Evolutionary conservation across 768 basidiomycete genomes (phyloP), one percentile per base, ranked within the genome.

Genomic region (Naganishia kalamii): DNA sequence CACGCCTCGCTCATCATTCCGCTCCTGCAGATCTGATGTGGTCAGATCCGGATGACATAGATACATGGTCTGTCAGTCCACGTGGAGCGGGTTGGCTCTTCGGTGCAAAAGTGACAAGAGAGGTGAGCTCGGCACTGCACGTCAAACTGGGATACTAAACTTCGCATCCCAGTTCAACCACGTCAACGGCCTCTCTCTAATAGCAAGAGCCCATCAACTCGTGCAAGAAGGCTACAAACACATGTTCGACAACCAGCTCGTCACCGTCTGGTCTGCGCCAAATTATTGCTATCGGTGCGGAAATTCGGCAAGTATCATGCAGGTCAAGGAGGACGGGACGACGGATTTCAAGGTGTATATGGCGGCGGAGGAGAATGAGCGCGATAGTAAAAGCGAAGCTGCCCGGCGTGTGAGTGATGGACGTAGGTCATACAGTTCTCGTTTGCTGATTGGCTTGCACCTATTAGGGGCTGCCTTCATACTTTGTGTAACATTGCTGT

Each of bases 181-280:
- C 74, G 85, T 93, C 66, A 98, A 97, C 74, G 83, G 84, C 21
- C 84, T 97, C 6, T 81, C 80, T 1, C 85, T 98, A 37, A 93
- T 98, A 69, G 94, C 93, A 0, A 86, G 94, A 32, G 94, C 94
- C 0, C 94, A 98, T 75, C 94, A 98, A 74, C 86, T 98, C 17
- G 94, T 97, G 29, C 76, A 77, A 72, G 76, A 77, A 72, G 76
- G 76, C 27, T 77, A 72, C 68, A 77, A 77, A 66, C 74, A 77
- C 70, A 76, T 77, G 75, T 77, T 77, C 64, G 74, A 77, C 62
- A 68, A 74, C 27, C 4, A 66, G n/a, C 69, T 99, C 25, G 94
- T 99, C 70, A 99, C 94, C 46, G 97, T 99, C 77, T 99, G 97
- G 83, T 97, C 93, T 70, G 96, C 96, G 70, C 96, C 96, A 46